Evolutionary conservation across 805 yeast species (phyloP).

Genomic region (Starmerella powellii): DNA sequence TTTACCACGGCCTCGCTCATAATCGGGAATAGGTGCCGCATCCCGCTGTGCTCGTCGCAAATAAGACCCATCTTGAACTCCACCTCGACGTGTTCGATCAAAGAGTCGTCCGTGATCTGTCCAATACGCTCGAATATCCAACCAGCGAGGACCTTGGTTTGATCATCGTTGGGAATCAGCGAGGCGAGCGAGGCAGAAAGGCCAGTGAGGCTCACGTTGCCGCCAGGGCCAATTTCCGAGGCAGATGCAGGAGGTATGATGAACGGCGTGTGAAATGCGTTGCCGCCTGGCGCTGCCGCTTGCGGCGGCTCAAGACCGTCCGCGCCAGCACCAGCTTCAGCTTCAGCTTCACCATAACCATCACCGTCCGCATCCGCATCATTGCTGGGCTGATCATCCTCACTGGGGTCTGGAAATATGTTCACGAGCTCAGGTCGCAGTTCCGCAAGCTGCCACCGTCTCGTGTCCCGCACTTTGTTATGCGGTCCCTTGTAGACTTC

Average conservation of each 20-base stretch:
- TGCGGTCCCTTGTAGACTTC: conserved; percentile 47
- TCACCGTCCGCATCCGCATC: background rate
- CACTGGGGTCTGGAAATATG: too few relatives aligned
- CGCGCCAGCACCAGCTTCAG: background rate
- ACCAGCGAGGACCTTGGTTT: conserved; percentile 68
- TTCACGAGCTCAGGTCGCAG: conserved; percentile 19
- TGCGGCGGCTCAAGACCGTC: background rate
- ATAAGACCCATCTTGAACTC: conserved; percentile 30
- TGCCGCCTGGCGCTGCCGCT: too few relatives aligned
- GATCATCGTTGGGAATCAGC: conserved; percentile 64
- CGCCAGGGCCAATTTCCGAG: conserved; percentile 20
- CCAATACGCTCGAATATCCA: conserved; percentile 79
- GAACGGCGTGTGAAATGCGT: too few relatives aligned
- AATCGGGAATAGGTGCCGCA: conserved; percentile 26
- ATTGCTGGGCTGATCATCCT: too few relatives aligned
- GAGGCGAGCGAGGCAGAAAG: conserved; percentile 52
- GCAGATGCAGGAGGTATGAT: conserved; percentile 2
- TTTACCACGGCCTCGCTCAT: conserved; percentile 28
- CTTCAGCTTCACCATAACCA: background rate
- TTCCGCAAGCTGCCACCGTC: conserved; percentile 7
- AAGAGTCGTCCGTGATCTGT: conserved; percentile 21
- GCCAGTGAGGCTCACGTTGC: conserved; percentile 27
- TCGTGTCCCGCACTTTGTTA: conserved; percentile 14
- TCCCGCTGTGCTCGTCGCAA: conserved; percentile 22
- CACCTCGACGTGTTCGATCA: conserved; percentile 35